A percentile compares a stretch with the other conserved stretches of the same genome.
Conservation (phyloP, 2,329 filamentous ascomycete species). For the Venturia oleaginea region DNA sequence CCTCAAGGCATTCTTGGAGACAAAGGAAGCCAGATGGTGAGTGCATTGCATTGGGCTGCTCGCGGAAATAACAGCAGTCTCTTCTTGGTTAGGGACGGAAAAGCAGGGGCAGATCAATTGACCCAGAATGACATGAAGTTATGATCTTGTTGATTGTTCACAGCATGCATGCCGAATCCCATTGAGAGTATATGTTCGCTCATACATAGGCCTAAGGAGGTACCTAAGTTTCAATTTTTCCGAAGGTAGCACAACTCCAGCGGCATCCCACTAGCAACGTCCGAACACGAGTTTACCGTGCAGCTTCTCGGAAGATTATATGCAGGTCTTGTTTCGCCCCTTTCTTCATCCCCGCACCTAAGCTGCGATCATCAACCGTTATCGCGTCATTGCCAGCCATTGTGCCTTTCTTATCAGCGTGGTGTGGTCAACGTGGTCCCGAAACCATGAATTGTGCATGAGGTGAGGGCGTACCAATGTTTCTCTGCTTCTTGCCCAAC, state of each 20-base stretch:
- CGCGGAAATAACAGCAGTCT: background rate
- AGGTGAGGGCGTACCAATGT: conserved; percentile 5
- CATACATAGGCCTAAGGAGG: background rate
- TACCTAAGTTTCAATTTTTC: background rate
- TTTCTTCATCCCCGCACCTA: background rate
- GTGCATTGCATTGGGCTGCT: background rate
- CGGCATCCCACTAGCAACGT: background rate
- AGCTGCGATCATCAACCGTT: background rate
- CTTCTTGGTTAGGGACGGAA: background rate
- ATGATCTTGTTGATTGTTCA: background rate
- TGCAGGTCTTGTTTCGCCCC: background rate
- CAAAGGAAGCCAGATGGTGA: conserved; percentile 34
- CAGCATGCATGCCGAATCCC: background rate
- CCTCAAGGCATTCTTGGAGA: conserved; percentile 54
- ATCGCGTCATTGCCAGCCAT: background rate
- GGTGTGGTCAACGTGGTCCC: background rate
- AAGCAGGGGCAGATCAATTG: background rate
- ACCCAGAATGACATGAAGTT: background rate
- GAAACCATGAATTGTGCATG: background rate
- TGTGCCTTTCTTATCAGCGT: background rate
- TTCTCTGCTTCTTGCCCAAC: background rate
- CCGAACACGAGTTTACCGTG: background rate
- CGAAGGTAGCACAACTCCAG: background rate
- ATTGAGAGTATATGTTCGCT: background rate
- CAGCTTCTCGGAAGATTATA: background rate